Percentiles rank a stretch among this genome's conserved stretches.
Conservation (phyloP, 2,329 filamentous ascomycete genomes). For the Massarina eburnea region DNA sequence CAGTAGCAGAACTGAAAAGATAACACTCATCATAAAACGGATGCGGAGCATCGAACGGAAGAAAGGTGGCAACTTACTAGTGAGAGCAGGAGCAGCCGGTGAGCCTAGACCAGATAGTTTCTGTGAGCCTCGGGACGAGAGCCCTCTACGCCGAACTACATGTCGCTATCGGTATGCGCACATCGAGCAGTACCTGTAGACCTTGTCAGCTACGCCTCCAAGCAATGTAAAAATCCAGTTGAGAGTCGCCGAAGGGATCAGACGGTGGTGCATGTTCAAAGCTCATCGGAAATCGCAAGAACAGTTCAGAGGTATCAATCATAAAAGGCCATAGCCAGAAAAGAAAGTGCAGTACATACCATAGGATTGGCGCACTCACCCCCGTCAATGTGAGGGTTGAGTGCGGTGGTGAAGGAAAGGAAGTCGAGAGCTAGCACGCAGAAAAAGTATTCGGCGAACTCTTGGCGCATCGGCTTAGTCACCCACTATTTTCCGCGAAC, state of each 20-base stretch:
- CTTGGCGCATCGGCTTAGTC: constrained; percentile 32
- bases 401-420: constrained; percentile 19
- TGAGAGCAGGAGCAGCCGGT: neutral
- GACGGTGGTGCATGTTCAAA: constrained; percentile 65
- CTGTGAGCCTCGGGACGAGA: too few relatives aligned
- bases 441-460: constrained; percentile 18
- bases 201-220: constrained; percentile 21
- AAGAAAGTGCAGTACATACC: constrained; percentile 23
- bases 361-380: constrained; percentile 11
- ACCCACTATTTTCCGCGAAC: constrained; percentile 19
- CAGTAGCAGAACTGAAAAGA: constrained; percentile 66
- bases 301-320: constrained; percentile 58
- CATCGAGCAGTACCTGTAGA: constrained; percentile 7
- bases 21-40: constrained; percentile 40
- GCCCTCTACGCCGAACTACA: too few relatives aligned
- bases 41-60: neutral
- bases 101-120: neutral
- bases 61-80: constrained; percentile 18
- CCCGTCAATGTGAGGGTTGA: constrained; percentile 17
- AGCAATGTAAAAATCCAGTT: constrained; percentile 8
- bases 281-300: constrained; percentile 59
- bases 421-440: constrained; percentile 18
- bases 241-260: constrained; percentile 35
- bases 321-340: constrained; percentile 33
- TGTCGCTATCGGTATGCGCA: neutral